Conservation (phyloP, 83 land plant genomes). For the Larix sibirica region DNA sequence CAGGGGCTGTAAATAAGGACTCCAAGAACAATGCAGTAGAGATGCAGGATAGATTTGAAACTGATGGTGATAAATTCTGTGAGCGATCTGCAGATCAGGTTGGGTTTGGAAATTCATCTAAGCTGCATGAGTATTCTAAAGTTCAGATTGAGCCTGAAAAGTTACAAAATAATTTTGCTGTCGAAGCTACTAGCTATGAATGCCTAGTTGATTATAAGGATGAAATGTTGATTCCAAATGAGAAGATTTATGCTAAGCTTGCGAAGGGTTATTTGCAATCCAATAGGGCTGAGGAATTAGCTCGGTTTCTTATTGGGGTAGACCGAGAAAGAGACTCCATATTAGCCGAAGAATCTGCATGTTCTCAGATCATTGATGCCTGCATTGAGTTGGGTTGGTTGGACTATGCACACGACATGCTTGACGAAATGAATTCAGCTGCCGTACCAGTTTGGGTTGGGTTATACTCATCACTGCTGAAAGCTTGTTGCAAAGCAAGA, state of each 20-base stretch:
- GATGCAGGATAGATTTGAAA: not conserved
- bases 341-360: conserved; percentile 13
- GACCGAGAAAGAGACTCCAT: conserved; percentile 19
- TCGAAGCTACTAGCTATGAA: conserved; percentile 18
- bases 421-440: conserved; percentile 45
- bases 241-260: conserved; percentile 37
- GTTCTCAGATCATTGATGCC: conserved; percentile 46
- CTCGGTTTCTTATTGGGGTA: conserved; percentile 37
- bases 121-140: not conserved
- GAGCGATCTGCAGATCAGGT: not conserved
- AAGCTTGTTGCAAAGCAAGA: conserved; percentile 36
- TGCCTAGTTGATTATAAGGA: conserved; percentile 25
- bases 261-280: conserved; percentile 24
- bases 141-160: conserved; percentile 24
- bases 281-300: conserved; percentile 27
- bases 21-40: not conserved
- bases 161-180: conserved; percentile 23
- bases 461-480: conserved; percentile 36
- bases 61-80: not conserved
- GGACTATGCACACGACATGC: conserved; percentile 64
- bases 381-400: conserved; percentile 55
- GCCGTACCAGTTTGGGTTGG: conserved; percentile 10
- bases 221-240: conserved; percentile 37
- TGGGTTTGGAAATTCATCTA: not conserved
- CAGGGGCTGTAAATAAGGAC: not conserved